phyloP scores from a whole-genome alignment of 148 eudicot species.

The Rhododendron kiyosumense region DNA sequence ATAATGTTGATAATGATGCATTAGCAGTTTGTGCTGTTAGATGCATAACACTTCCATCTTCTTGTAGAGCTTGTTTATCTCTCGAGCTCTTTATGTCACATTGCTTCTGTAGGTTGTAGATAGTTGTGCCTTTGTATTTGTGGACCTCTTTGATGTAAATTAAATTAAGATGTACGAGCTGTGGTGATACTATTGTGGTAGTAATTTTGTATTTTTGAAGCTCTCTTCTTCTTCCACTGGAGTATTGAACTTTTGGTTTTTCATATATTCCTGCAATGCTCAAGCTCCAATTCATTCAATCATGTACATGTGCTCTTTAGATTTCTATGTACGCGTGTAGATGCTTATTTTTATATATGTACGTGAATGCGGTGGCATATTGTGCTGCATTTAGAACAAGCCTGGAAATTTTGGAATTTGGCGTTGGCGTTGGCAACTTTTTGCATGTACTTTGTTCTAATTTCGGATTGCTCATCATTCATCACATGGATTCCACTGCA shows the following conservation, averaged over 20 bases:
- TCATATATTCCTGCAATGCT: neutral
- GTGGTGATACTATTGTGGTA: neutral
- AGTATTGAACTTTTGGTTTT: neutral
- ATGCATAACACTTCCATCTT: neutral
- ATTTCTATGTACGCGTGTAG: neutral
- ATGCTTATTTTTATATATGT: neutral
- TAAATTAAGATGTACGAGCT: neutral
- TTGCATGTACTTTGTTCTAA: neutral
- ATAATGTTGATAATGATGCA: slow-evolving; percentile 9
- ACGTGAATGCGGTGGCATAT: neutral
- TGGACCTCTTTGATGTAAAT: neutral
- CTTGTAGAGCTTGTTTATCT: neutral
- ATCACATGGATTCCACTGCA: neutral
- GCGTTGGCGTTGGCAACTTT: neutral
- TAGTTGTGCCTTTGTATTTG: neutral
- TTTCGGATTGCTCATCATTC: neutral
- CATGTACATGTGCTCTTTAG: neutral
- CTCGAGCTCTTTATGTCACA: neutral
- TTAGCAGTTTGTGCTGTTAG: slow-evolving; percentile 10
- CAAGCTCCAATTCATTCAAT: neutral
- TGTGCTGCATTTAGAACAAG: neutral
- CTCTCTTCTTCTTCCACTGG: neutral
- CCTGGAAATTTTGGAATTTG: neutral
- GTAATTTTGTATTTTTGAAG: neutral
- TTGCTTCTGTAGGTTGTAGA: neutral